These are phyloP conservation scores for Acidomyces sp. DNA, from an alignment of 495 filamentous ascomycete genomes.

Conservation along the genomic window DNA sequence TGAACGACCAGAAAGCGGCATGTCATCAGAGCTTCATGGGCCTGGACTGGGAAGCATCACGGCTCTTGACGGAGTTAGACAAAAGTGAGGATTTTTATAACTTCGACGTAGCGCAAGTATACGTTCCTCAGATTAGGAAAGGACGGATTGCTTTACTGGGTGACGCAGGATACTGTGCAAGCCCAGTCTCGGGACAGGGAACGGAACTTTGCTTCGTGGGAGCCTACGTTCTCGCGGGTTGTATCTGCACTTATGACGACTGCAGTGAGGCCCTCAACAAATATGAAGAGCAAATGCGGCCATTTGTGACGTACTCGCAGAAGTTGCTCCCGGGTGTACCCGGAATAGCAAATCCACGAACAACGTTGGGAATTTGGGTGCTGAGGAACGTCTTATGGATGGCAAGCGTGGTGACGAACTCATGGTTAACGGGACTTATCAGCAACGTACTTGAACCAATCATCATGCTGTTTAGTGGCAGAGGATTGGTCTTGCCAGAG, in stretches of 20 bases:
- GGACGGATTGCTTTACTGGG: slow-evolving; percentile 24
- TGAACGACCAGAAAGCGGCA: slow-evolving; percentile 7
- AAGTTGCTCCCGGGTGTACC: slow-evolving; percentile 11
- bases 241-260: slow-evolving; percentile 15
- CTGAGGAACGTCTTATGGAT: slow-evolving; percentile 3
- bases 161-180: slow-evolving; percentile 24
- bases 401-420: neutral
- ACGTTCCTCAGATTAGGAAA: slow-evolving; percentile 13
- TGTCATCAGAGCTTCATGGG: slow-evolving; percentile 3
- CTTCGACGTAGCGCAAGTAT: slow-evolving; percentile 19
- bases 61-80: slow-evolving; percentile 8
- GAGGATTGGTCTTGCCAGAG: neutral
- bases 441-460: neutral
- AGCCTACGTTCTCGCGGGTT: slow-evolving; percentile 26
- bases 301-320: slow-evolving; percentile 10
- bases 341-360: slow-evolving; percentile 12
- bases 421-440: neutral
- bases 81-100: slow-evolving; percentile 11
- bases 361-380: neutral
- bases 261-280: slow-evolving; percentile 4
- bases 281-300: slow-evolving; percentile 15
- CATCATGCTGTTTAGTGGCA: neutral
- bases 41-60: slow-evolving; percentile 8
- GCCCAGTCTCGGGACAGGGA: slow-evolving; percentile 21
- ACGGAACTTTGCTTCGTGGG: slow-evolving; percentile 23